Conservation (phyloP, 2,329 filamentous ascomycete species). For the Aspergillus pseudoviridinutans region DNA sequence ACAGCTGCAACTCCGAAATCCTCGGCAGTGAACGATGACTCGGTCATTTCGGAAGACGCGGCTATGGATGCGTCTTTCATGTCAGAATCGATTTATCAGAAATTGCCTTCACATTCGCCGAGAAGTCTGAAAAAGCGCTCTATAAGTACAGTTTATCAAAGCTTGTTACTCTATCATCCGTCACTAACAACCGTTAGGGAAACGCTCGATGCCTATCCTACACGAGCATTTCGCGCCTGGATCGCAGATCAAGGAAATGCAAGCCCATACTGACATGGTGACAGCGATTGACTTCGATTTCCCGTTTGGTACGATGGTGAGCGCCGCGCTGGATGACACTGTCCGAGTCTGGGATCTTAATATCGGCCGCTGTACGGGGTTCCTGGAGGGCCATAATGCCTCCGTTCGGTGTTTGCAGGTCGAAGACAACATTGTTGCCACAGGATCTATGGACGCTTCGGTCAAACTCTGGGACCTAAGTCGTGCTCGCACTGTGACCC, state of each 20-base stretch:
- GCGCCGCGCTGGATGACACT: constrained; percentile 86
- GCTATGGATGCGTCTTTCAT: constrained; percentile 68
- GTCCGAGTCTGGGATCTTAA: constrained; percentile 96
- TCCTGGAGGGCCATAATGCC: constrained; percentile 88
- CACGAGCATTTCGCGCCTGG: constrained; percentile 94
- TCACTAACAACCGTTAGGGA: constrained; percentile 46
- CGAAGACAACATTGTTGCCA: constrained; percentile 91
- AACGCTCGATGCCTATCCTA: constrained; percentile 82
- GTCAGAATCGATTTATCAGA: constrained; percentile 97
- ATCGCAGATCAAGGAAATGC: constrained; percentile 79
- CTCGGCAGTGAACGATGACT: constrained; percentile 39
- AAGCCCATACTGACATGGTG: constrained; percentile 82
- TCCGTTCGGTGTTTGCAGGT: constrained; percentile 91
- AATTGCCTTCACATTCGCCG: constrained; percentile 67
- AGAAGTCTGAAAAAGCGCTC: constrained; percentile 49
- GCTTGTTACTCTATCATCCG: neutral
- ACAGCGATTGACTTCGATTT: constrained; percentile 93
- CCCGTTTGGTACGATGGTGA: constrained; percentile 94
- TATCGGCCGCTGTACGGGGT: constrained; percentile 83
- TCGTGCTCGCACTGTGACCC: constrained; percentile 75
- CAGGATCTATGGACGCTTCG: constrained; percentile 89
- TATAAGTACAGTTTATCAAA: constrained; percentile 29
- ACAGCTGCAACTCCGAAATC: constrained; percentile 33
- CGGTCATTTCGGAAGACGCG: constrained; percentile 53
- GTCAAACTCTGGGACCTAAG: constrained; percentile 94